Evolutionary conservation across 495 filamentous ascomycete genomes (phyloP).

Genomic region (Lasiosphaeriaceae sp.): DNA sequence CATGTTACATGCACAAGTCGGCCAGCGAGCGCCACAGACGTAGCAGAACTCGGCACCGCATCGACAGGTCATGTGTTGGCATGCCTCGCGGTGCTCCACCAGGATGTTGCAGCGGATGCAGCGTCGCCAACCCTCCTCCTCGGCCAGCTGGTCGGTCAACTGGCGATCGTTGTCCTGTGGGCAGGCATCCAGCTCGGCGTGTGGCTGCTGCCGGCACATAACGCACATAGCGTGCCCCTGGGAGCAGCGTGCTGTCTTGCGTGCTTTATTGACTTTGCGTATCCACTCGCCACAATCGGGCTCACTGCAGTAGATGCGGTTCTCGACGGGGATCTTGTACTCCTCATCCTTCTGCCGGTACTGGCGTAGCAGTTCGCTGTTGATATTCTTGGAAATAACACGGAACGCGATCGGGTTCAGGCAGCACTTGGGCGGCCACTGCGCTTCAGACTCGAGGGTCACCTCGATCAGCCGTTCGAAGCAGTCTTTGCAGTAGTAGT

Average conservation of each 20-base stretch:
- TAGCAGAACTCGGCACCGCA: constrained; percentile 49
- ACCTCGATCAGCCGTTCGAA: constrained; percentile 37
- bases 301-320: constrained; percentile 37
- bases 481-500: constrained; percentile 39
- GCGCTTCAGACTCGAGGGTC: constrained; percentile 33
- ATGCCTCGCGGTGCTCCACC: constrained; percentile 46
- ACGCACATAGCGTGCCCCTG: constrained; percentile 35
- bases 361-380: constrained; percentile 11
- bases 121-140: constrained; percentile 40
- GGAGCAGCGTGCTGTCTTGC: constrained; percentile 27
- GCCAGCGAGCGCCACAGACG: constrained; percentile 39
- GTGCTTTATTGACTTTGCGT: constrained; percentile 12
- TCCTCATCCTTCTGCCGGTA: constrained; percentile 32
- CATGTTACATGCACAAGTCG: constrained; percentile 34
- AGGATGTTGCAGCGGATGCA: constrained; percentile 39
- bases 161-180: constrained; percentile 30
- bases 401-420: constrained; percentile 32
- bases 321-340: constrained; percentile 29
- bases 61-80: constrained; percentile 49
- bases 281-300: constrained; percentile 34
- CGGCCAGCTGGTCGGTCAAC: constrained; percentile 33
- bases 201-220: constrained; percentile 29
- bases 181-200: constrained; percentile 24
- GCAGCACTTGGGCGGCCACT: constrained; percentile 46
- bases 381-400: constrained; percentile 27